Conservation (phyloP, 441 rosid genomes). For the Monsonia emarginata region DNA sequence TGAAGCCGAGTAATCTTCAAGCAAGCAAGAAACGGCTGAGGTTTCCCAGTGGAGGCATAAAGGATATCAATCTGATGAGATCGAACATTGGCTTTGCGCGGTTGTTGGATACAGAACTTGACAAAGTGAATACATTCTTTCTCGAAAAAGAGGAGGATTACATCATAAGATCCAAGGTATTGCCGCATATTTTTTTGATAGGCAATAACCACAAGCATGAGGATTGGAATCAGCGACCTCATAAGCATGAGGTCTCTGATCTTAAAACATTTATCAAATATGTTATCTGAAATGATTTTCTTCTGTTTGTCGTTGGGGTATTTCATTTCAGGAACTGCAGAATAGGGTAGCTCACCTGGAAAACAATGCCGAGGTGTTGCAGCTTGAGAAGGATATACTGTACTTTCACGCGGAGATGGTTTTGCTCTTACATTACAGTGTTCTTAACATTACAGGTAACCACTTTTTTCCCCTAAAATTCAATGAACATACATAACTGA, state of each 20-base stretch:
- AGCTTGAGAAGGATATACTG: slow-evolving; percentile 24
- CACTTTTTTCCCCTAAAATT: background rate
- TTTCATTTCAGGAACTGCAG: slow-evolving; percentile 29
- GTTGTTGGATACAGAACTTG: slow-evolving; percentile 27
- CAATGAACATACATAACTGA: background rate
- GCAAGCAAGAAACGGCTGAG: slow-evolving; percentile 13
- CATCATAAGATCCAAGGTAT: slow-evolving; percentile 33
- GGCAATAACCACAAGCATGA: no score
- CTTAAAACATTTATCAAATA: no score
- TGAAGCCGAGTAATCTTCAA: slow-evolving; percentile 28
- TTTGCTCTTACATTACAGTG: slow-evolving; percentile 28
- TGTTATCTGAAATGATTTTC: no score
- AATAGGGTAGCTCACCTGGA: slow-evolving; percentile 23
- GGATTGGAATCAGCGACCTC: no score
- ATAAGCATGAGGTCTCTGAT: no score
- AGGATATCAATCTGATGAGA: no score
- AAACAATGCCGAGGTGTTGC: slow-evolving; percentile 14
- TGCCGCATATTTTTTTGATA: no score
- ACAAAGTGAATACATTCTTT: slow-evolving; percentile 34
- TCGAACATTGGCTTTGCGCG: slow-evolving; percentile 19
- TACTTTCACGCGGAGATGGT: slow-evolving; percentile 37
- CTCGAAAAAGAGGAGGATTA: slow-evolving; percentile 40
- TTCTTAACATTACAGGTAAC: slow-evolving; percentile 32
- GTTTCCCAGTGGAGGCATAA: slow-evolving; percentile 15
- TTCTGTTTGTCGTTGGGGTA: no score